Evolutionary conservation across 2,329 filamentous ascomycete genomes (phyloP), one percentile per base, ranked within the genome.

Genomic region (Orbilia brochopaga): DNA sequence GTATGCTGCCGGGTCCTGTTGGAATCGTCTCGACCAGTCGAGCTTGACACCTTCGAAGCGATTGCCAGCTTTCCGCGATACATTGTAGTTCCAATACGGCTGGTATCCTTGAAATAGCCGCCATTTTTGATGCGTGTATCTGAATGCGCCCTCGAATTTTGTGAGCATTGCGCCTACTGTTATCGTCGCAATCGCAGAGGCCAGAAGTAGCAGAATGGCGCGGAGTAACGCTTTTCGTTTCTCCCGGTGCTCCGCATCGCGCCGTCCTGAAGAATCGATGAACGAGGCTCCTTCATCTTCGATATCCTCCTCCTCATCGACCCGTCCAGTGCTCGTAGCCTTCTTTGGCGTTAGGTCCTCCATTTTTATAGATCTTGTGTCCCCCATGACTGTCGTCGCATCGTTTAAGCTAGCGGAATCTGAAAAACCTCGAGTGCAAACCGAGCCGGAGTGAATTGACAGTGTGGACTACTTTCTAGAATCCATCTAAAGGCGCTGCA

Each of bases 1-100:
- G 69, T 90, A 88, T 55, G 87, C 84, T 0, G 80, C 78, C 1
- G 79, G 80, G 55, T 74, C 59, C 46, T 75, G 64, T 23, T 60
- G 56, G 50, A 74, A 73, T 17, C 1, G 32, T 19, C 42, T 58
- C 23, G 55, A 32, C 10, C 23, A 19, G 23, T 35, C 24, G 7
- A n/a, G n/a, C 21, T 24, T 2, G 17, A 17, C 23, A 13, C 11
- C 2, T 15, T 42, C 13, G 24, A 44, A 21, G 15, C 57, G 48
- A 61, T 67, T 17, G 27, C 55, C 35, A 7, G n/a, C 37, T 8
- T 40, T 54, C 3, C 23, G 19, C 17, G 17, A 50, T 30, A 21
- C 32, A 48, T 54, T 23, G 52, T 37, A 24, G 27, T 46, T 35
- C 10, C 32, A 37, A n/a, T 15, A 4, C 0, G 59, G 44, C 44